These are phyloP conservation scores for Spergularia marina DNA, from an alignment of 148 eudicot genomes.

Conservation along the genomic window DNA sequence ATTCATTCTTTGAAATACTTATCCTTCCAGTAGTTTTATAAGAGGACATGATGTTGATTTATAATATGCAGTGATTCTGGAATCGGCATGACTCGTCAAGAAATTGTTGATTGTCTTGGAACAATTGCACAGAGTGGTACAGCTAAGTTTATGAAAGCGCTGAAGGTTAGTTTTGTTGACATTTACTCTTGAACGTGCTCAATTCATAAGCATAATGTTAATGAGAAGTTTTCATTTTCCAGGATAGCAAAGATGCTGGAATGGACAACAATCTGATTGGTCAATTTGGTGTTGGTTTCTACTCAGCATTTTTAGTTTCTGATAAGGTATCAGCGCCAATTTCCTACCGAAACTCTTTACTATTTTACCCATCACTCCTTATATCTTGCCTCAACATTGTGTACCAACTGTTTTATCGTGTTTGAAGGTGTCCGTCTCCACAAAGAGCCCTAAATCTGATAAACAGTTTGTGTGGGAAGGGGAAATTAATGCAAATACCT, in stretches of 20 bases:
- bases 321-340: constrained; percentile 53
- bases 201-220: neutral
- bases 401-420: neutral
- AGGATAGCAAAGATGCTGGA: constrained; percentile 97
- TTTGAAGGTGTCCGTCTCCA: constrained; percentile 74
- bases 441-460: constrained; percentile 91
- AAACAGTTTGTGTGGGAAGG: constrained; percentile 98
- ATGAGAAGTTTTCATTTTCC: constrained; percentile 14
- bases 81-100: constrained; percentile 94
- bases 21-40: neutral
- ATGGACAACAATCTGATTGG: constrained; percentile 89
- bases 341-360: neutral
- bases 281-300: constrained; percentile 99
- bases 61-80: constrained; percentile 72
- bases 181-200: neutral
- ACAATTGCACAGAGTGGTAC: constrained; percentile 99
- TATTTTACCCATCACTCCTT: neutral
- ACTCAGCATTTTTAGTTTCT: constrained; percentile 91
- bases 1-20: neutral
- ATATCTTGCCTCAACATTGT: neutral
- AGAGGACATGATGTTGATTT: neutral
- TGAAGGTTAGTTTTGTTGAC: constrained; percentile 50
- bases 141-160: constrained; percentile 86
- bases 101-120: constrained; percentile 92
- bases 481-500: constrained; percentile 87